Percentiles rank a stretch among this genome's conserved stretches.
These are phyloP conservation scores for Diaporthe vaccinii DNA, from an alignment of 2,329 filamentous ascomycete species.

Conservation along the genomic window DNA sequence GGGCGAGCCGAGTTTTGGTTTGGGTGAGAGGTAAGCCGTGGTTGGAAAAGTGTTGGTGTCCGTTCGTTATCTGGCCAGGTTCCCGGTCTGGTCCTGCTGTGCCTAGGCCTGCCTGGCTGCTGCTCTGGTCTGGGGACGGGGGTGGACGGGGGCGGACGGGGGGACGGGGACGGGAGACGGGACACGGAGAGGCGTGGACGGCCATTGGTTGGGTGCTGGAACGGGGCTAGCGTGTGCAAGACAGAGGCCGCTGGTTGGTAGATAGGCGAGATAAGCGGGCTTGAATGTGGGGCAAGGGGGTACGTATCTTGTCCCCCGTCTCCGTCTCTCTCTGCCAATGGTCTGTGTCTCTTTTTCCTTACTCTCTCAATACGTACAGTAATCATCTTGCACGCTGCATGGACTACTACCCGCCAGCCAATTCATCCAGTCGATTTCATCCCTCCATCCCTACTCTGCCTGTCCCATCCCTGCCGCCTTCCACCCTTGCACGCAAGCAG, in stretches of 20 bases:
- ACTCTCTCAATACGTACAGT: neutral
- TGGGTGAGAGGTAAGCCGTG: neutral
- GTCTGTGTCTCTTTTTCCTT: neutral
- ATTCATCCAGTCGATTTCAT: neutral
- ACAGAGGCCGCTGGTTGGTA: neutral
- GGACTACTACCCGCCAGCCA: conserved; percentile 1
- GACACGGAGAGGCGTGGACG: neutral
- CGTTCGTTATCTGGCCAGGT: conserved; percentile 29
- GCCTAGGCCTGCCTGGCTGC: conserved; percentile 1
- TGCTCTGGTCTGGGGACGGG: conserved; percentile 2
- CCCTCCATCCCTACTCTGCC: neutral
- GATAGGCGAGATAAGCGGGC: conserved; percentile 28
- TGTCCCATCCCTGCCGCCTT: neutral
- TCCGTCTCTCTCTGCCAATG: neutral
- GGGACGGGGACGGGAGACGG: conserved; percentile 8
- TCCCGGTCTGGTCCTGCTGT: conserved; percentile 2
- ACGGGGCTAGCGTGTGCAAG: conserved; percentile 8
- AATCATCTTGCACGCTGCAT: neutral
- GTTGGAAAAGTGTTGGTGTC: conserved; percentile 27
- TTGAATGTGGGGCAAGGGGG: neutral
- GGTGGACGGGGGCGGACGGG: neutral
- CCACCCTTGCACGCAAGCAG: conserved; percentile 20
- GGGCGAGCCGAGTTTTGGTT: neutral
- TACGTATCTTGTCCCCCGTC: conserved; percentile 1
- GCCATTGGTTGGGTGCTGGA: conserved; percentile 10